A percentile compares a stretch with the other conserved stretches of the same genome.
phyloP scores from a whole-genome alignment of 129 eudicot genomes.

The Centaurea solstitialis region DNA sequence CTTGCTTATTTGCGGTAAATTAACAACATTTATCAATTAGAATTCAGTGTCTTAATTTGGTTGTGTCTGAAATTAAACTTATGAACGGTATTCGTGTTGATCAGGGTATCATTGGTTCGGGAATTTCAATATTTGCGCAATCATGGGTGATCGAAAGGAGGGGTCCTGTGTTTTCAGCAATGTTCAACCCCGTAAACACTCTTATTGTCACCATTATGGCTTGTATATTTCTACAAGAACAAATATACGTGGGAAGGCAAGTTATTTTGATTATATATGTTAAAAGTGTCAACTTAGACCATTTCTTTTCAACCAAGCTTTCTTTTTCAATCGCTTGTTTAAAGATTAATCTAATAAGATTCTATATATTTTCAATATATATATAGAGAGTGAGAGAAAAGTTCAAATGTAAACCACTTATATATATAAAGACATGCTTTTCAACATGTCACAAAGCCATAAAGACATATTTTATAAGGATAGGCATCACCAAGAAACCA shows the following conservation, averaged over 20 bases:
- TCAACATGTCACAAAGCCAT: not conserved
- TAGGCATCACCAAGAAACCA: not conserved
- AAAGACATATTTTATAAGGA: no score
- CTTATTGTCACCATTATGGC: constrained; percentile 71
- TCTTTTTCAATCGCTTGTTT: not conserved
- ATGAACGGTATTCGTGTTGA: not conserved
- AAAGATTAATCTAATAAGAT: not conserved
- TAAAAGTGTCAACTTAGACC: not conserved
- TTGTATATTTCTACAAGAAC: constrained; percentile 55
- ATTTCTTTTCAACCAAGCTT: not conserved
- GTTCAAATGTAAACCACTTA: no score
- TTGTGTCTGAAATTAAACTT: not conserved
- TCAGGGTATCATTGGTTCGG: constrained; percentile 75
- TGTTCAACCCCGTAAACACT: constrained; percentile 79
- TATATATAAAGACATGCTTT: not conserved
- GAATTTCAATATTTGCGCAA: constrained; percentile 71
- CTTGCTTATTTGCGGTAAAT: constrained; percentile 59
- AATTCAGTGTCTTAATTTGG: not conserved
- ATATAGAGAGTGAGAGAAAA: no score
- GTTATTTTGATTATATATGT: not conserved
- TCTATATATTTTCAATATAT: not conserved
- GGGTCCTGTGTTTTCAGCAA: constrained; percentile 86
- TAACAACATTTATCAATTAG: not conserved
- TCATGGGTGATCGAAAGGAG: constrained; percentile 75
- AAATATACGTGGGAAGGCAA: constrained; percentile 72